Evolutionary conservation across 1,284 basidiomycete genomes (phyloP).

Genomic region (Microbotryomycetes sp.): DNA sequence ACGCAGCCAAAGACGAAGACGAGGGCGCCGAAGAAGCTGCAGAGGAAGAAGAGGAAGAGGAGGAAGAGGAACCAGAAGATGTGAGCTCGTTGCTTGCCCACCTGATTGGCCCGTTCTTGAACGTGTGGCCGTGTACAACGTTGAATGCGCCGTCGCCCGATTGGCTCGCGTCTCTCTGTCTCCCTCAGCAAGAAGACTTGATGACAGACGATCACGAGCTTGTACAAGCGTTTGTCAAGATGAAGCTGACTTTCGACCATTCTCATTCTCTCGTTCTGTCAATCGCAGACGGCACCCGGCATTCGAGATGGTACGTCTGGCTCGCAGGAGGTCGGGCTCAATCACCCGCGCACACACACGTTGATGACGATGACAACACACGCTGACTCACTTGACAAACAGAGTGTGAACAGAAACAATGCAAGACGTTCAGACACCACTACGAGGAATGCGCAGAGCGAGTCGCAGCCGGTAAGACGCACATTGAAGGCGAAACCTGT

Average conservation of each 20-base stretch:
- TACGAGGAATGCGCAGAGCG: constrained; percentile 87
- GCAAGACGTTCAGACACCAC: constrained; percentile 66
- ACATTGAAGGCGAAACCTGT: constrained; percentile 71
- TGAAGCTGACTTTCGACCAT: no score
- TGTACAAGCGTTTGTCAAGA: no score
- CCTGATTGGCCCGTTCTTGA: not conserved
- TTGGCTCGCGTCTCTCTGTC: no score
- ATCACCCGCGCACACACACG: not conserved
- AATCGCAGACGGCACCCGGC: constrained; percentile 21
- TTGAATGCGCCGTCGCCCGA: not conserved
- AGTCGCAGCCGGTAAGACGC: constrained; percentile 60
- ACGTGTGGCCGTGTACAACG: not conserved
- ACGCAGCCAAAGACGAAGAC: constrained; percentile 18
- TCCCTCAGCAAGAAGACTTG: no score
- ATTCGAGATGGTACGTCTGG: constrained; percentile 32
- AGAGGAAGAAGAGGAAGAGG: constrained; percentile 31
- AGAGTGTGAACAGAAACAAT: constrained; percentile 64
- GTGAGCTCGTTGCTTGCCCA: constrained; percentile 13
- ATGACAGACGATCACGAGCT: no score
- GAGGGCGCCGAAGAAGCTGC: constrained; percentile 6
- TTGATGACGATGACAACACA: not conserved
- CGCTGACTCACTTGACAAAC: not conserved
- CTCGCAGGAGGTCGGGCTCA: no score
- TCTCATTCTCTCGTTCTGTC: not conserved
- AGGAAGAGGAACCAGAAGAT: constrained; percentile 39